Base-by-base conservation (phyloP, 768 basidiomycete species). In the Podaxis sp. region DNA sequence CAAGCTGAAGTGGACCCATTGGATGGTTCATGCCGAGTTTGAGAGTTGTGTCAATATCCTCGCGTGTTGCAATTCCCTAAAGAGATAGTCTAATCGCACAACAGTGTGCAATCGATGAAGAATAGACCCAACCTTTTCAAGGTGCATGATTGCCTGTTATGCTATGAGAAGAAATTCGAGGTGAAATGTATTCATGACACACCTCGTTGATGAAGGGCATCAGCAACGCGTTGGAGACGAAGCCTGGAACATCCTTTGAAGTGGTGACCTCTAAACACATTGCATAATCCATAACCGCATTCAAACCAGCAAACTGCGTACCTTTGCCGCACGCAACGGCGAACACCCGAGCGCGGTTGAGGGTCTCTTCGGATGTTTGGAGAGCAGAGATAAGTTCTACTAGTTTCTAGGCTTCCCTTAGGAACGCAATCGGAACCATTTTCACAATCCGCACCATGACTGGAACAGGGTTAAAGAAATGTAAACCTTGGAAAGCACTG, bases 131-230 rank as follows among this genome's bases (percentile, higher is more conserved):
- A 91, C 93, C 81, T 90, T 93, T 73, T 98, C 95, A 0, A 98
- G 78, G 65, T 87, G 88, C 86, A 96, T 90, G 65, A 98, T 93
- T 0, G 95, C 95, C 89, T 91, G 61, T 2, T 63, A 40, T 52
- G n/a, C 27, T 27, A 23, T 61, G 50, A 63, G 40, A 28, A 27
- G 35, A 50, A n/a, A 46, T 25, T 36, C 47, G 23, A 25, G 51
- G 32, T 13, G 53, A 4, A 36, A 37, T 50, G 59, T 37, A 44
- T 7, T 11, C 14, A 9, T 25, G 4, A 36, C 76, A 59, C 67
- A 88, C 87, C 81, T 98, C 96, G 66, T 98, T 98, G 66, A 98
- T 89, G 74, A 95, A 98, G 1, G 96, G 96, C 93, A 98, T 98
- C 47, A 98, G 76, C 32, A 95, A 81, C 0, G 93, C 94, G 67